Percentiles rank a stretch among this genome's conserved stretches.
phyloP scores from a whole-genome alignment of 73 alveolate species.

The Paramecium caudatum region DNA sequence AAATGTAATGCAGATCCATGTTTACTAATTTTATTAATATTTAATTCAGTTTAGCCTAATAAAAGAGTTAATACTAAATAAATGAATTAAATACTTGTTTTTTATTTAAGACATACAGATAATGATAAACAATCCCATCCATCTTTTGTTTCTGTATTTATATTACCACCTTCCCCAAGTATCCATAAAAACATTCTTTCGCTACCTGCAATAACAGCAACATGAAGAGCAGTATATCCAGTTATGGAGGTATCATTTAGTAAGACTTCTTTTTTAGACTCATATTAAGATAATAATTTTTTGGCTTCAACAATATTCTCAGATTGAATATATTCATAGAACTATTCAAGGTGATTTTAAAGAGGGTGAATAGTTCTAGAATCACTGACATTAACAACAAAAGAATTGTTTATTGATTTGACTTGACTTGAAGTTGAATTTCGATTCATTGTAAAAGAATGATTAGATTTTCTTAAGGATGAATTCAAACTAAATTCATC shows the following conservation, averaged over 20 bases:
- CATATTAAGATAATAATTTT: background rate
- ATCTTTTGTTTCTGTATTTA: conserved; percentile 19
- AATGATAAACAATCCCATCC: conserved; percentile 57
- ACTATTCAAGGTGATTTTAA: background rate
- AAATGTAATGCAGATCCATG: conserved; percentile 63
- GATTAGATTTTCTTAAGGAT: no score
- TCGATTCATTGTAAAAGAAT: no score
- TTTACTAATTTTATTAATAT: conserved; percentile 37
- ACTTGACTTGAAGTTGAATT: no score
- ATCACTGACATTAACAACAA: no score
- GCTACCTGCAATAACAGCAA: background rate
- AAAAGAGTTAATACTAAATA: background rate
- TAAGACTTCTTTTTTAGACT: background rate
- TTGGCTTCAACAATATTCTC: background rate
- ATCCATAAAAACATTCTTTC: conserved; percentile 24
- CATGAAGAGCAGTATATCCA: conserved; percentile 47
- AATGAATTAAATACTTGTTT: background rate
- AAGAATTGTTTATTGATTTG: no score
- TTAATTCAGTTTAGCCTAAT: conserved; percentile 10
- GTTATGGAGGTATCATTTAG: background rate
- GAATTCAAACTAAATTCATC: conserved; percentile 29
- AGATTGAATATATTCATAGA: background rate
- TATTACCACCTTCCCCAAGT: conserved; percentile 44
- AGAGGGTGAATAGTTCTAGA: no score
- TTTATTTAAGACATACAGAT: conserved; percentile 36